Base-by-base conservation (phyloP, 2,329 filamentous ascomycete species). In the Hortaea werneckii region DNA sequence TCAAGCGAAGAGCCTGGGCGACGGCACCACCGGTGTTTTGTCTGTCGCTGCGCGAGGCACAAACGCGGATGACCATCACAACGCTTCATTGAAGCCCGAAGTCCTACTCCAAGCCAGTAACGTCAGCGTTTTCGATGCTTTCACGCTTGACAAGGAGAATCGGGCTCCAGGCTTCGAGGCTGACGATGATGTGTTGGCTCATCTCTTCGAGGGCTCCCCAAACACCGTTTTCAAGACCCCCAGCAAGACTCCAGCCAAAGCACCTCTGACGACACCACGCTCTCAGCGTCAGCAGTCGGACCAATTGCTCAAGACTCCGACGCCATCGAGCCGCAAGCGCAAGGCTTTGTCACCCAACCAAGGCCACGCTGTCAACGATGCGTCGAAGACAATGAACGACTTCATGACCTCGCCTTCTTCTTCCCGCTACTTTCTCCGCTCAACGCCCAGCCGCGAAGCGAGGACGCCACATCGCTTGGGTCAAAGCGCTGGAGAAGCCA, bases 141-240 rank as follows among this genome's bases (percentile, higher is more conserved):
- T 65, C 52, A 68, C 63, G 50, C 64, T 64, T 41, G 76, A 80
- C 48, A 80, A 81, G 54, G 78, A 82, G 59, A 81, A 82, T 51
- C 65, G 65, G 41, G 69, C 67, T 9, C 70, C 73, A 5, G 57
- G 61, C 7, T 48, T 62, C 13, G 60, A 67, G 5, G 57, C 58
- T 8, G 75, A 81, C 49, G 75, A 81, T 50, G 74, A 76, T 32
- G 58, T 60, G 28, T 63, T 85, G 5, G 75, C 79, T 37, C 72
- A 76, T 42, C 72, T 92, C 4, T 89, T 92, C 56, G 80, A 82
- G 46, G 74, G 82, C 69, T 58, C 75, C 65, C 50, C 68, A 3
- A 54, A 71, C 66, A 80, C 72, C 4, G 77, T 49, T 72, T 72
- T 48, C 76, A 75, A 75, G 72, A 59, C 66, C 70, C 46, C 32